phyloP scores from a whole-genome alignment of 306 rosid genomes.

The Inga leiocalycina region DNA sequence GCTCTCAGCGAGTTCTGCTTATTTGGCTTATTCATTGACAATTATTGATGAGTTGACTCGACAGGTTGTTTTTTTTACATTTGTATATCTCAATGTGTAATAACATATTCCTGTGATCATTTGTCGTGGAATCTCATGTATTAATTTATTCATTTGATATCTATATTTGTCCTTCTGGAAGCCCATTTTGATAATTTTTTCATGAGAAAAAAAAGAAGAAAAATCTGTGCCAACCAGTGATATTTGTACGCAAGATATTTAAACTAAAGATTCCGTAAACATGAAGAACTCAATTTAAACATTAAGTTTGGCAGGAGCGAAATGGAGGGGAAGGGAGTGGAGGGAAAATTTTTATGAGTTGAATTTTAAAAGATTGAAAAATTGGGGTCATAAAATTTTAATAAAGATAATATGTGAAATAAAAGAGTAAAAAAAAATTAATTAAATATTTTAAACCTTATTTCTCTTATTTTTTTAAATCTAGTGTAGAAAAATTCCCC shows the following conservation, averaged over 20 bases:
- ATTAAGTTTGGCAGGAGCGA: not conserved
- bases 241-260: not conserved
- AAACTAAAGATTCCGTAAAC: not conserved
- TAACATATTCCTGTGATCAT: slow-evolving; percentile 40
- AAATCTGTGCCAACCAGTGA: not conserved
- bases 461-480: too few species aligned
- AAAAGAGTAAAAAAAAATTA: too few species aligned
- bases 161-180: not conserved
- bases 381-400: too few species aligned
- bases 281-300: not conserved
- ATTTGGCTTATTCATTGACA: slow-evolving; percentile 3
- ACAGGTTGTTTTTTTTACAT: slow-evolving; percentile 2
- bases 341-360: too few species aligned
- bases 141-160: not conserved
- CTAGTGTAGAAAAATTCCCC: too few species aligned
- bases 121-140: slow-evolving; percentile 22
- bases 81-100: slow-evolving; percentile 27
- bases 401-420: too few species aligned
- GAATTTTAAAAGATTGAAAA: too few species aligned
- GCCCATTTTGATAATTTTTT: not conserved
- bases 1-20: not conserved
- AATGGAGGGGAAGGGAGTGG: too few species aligned
- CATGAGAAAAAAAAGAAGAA: not conserved
- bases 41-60: slow-evolving; percentile 31
- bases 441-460: too few species aligned